Conservation (phyloP, 345 rosid species). For the Hibiscus syriacus region DNA sequence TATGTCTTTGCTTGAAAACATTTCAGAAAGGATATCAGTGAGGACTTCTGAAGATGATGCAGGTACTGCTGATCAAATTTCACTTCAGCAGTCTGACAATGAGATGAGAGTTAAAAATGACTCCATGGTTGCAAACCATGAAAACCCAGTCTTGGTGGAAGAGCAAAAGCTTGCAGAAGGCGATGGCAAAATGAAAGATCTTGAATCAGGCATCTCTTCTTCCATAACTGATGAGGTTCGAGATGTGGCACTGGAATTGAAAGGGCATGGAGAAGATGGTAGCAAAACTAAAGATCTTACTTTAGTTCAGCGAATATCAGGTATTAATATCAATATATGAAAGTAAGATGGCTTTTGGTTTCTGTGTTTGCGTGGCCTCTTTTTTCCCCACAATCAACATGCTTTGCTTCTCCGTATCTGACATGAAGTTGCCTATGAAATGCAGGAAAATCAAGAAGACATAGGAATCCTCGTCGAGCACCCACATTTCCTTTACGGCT, state of each 20-base stretch:
- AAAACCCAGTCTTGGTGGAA: conserved; percentile 19
- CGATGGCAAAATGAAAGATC: conserved; percentile 25
- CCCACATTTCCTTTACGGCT: conserved; percentile 32
- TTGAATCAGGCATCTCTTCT: conserved; percentile 8
- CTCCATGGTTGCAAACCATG: conserved; percentile 16
- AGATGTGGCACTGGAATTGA: conserved; percentile 17
- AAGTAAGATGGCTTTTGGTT: neutral
- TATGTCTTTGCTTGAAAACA: conserved; percentile 5
- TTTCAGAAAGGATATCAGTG: conserved; percentile 13
- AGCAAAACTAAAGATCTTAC: conserved; percentile 18
- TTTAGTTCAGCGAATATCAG: conserved; percentile 21
- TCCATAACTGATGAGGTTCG: conserved; percentile 3
- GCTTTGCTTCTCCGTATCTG: conserved; percentile 2
- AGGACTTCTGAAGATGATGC: conserved; percentile 15
- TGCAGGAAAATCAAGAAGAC: conserved; percentile 37
- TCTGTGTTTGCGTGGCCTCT: neutral
- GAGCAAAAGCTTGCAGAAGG: conserved; percentile 19
- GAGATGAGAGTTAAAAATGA: conserved; percentile 15
- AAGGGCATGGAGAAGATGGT: conserved; percentile 21
- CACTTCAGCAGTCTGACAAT: neutral
- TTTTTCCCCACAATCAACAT: neutral
- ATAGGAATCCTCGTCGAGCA: conserved; percentile 15
- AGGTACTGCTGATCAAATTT: conserved; percentile 12
- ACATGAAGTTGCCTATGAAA: neutral
- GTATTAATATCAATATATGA: conserved; percentile 10